Base-by-base conservation (phyloP, 2,329 filamentous ascomycete species). In the Cladosporium sp. region DNA sequence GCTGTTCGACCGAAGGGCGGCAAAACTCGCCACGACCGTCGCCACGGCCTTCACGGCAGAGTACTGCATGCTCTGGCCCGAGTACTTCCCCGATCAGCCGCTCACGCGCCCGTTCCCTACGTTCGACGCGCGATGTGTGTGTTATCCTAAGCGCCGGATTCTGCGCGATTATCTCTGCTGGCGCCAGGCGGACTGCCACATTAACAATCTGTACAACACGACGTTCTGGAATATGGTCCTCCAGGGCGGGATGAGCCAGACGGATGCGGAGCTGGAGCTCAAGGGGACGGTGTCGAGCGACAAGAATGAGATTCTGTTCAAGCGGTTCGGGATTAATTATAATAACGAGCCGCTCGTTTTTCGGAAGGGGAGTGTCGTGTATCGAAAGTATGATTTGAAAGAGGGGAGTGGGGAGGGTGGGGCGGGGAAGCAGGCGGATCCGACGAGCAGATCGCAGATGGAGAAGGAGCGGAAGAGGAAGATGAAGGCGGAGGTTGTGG, bases 131-230 rank as follows among this genome's bases (percentile, higher is more conserved):
- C 79, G 93, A 46, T 90, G 90, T 13, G 90, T 98, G 3, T 84
- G 86, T 66, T 98, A 97, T 71, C 93, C 93, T 0, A 87, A 81
- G 52, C 77, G 86, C 6, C 77, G 80, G 62, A 95, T 95, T 68
- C 71, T 98, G 59, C 79, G 91, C 22, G 93, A 98, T 72, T 98
- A 98, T 69, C 83, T 98, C 78, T 91, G 87, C 67, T 98, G 93
- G 93, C 81, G 93, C 61, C 93, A 98, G 70, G 93, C 88, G 41
- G 93, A 98, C 69, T 97, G 93, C 59, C 93, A 98, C 68, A 95
- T 98, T 63, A 98, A 98, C 70, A 98, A 98, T 65, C 80, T 98
- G 4, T 98, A 96, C 71, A 98, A 98, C 68, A 98, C 93, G 0
- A 89, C 89, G 0, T 97, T 97, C 69, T 98, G 93, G 93, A 77